Evolutionary conservation across 768 basidiomycete genomes (phyloP).

Genomic region (Mycena capillaripes): DNA sequence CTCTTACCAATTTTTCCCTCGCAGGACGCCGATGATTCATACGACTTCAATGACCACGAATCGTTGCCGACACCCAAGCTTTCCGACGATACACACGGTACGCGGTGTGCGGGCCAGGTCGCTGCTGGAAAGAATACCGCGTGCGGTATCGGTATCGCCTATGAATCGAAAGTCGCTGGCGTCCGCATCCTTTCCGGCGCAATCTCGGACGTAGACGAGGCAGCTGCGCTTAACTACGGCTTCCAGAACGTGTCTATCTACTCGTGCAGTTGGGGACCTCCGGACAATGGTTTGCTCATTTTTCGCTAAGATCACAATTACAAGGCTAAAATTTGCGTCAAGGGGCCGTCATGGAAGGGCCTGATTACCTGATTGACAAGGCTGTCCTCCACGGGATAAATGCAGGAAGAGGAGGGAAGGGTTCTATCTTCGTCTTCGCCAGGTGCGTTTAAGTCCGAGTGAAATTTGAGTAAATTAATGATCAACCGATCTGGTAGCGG

Average conservation of each 20-base stretch:
- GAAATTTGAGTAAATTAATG: background rate
- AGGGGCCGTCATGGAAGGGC: conserved; percentile 84
- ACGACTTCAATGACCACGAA: conserved; percentile 96
- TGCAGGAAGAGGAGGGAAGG: conserved; percentile 90
- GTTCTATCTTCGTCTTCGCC: conserved; percentile 96
- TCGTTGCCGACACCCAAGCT: conserved; percentile 89
- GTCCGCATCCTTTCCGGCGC: conserved; percentile 95
- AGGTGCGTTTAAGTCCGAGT: conserved; percentile 42
- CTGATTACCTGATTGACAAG: conserved; percentile 90
- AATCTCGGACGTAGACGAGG: conserved; percentile 96
- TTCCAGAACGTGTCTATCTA: conserved; percentile 94
- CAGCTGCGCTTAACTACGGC: conserved; percentile 93
- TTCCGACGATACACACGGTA: conserved; percentile 95
- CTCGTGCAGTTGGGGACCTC: conserved; percentile 98
- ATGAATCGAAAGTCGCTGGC: conserved; percentile 91
- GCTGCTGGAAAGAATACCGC: conserved; percentile 77
- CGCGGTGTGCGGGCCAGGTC: conserved; percentile 97
- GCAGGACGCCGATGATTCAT: conserved; percentile 89
- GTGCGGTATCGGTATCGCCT: conserved; percentile 96
- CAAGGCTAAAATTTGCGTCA: background rate
- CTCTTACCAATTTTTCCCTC: conserved; percentile 50
- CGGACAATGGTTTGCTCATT: conserved; percentile 85
- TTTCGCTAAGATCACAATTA: background rate
- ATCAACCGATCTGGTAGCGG: conserved; percentile 59
- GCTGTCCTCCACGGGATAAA: conserved; percentile 94